These are phyloP conservation scores for Akebia trifoliata DNA, from an alignment of 164 flowering plant genomes.

Conservation along the genomic window DNA sequence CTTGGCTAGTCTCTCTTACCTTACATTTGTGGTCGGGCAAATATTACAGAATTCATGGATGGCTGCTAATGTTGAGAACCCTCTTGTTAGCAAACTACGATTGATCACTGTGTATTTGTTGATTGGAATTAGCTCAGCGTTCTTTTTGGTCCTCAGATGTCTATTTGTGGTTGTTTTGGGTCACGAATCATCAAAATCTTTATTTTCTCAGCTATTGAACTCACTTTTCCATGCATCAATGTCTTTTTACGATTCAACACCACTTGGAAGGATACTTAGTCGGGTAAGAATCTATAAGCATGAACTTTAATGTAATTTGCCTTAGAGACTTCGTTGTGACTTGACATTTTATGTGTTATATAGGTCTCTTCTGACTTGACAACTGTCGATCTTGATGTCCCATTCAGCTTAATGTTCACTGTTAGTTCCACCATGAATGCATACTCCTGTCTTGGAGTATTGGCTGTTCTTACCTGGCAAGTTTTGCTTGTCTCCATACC, in stretches of 20 bases:
- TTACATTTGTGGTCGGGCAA: slow-evolving; percentile 40
- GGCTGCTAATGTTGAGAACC: slow-evolving; percentile 53
- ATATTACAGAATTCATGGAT: slow-evolving; percentile 57
- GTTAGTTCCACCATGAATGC: slow-evolving; percentile 38
- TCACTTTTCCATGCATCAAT: slow-evolving; percentile 52
- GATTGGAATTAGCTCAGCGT: slow-evolving; percentile 27
- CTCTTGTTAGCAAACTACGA: slow-evolving; percentile 28
- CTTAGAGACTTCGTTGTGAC: background rate
- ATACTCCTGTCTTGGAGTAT: slow-evolving; percentile 37
- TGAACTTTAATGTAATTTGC: background rate
- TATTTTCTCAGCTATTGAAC: slow-evolving; percentile 37
- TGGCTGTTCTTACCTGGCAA: slow-evolving; percentile 64
- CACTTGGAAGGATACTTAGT: slow-evolving; percentile 44
- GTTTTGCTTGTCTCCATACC: slow-evolving; percentile 54
- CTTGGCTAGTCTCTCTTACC: slow-evolving; percentile 27
- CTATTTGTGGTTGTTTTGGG: slow-evolving; percentile 28
- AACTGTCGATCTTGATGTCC: slow-evolving; percentile 52
- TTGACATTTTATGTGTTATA: slow-evolving; percentile 5
- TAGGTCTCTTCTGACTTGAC: slow-evolving; percentile 69
- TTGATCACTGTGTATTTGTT: slow-evolving; percentile 42
- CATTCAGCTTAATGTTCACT: slow-evolving; percentile 35
- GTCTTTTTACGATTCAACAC: slow-evolving; percentile 54
- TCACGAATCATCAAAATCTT: slow-evolving; percentile 36
- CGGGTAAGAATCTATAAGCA: slow-evolving; percentile 29
- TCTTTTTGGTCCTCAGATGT: slow-evolving; percentile 27